Evolutionary conservation across 2,329 filamentous ascomycete species (phyloP).

Genomic region (Orbilia javanica): DNA sequence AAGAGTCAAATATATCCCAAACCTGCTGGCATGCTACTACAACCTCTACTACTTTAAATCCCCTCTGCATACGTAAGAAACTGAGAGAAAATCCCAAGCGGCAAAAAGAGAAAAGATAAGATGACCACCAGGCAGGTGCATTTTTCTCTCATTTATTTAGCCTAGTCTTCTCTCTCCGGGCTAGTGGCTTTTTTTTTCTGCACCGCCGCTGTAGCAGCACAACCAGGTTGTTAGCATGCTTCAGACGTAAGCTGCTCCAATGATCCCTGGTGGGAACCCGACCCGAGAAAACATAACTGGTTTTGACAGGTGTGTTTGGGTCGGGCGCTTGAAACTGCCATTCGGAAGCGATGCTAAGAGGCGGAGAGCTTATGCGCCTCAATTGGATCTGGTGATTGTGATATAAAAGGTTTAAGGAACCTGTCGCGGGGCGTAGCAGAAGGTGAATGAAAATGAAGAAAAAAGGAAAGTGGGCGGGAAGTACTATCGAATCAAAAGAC

Average conservation of each 20-base stretch:
- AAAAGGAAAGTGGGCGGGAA: too few relatives aligned
- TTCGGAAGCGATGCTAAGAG: constrained; percentile 5
- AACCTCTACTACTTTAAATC: neutral
- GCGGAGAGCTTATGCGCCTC: neutral
- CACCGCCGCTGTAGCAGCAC: neutral
- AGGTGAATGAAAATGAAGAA: neutral
- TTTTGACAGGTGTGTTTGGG: neutral
- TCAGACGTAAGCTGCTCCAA: neutral
- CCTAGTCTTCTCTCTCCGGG: neutral
- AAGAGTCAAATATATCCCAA: neutral
- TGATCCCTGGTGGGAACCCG: constrained; percentile 2
- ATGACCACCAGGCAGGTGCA: neutral
- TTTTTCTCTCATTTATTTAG: constrained; percentile 24
- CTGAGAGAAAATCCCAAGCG: too few relatives aligned
- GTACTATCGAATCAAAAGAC: too few relatives aligned
- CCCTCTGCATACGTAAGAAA: neutral
- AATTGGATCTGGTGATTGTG: neutral
- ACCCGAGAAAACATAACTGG: constrained; percentile 1
- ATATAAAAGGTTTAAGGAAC: neutral
- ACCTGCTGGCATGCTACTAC: neutral
- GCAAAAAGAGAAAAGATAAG: neutral
- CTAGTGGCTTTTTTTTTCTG: constrained; percentile 20
- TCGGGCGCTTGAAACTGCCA: constrained; percentile 3
- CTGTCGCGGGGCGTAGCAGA: neutral
- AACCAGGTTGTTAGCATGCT: neutral